Evolutionary conservation across 176 grass and related monocot genomes (phyloP), one percentile per base, ranked within the genome.

Genomic region (Avena sativa): DNA sequence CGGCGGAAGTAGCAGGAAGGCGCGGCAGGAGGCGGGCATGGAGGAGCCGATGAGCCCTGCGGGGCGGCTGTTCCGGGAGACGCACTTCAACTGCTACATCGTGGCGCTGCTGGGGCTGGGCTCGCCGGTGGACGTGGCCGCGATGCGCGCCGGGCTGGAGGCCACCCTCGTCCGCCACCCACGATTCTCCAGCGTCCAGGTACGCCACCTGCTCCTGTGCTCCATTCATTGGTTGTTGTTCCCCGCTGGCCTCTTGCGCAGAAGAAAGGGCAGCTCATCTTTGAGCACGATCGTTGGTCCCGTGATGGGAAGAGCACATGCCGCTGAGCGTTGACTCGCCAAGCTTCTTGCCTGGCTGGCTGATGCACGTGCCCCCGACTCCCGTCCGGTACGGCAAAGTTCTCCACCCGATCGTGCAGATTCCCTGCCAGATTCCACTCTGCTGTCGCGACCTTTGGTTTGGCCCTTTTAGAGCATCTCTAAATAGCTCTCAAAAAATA

Each of bases 101-200:
- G 82, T 99, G 57, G 90, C 90, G 25, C 56, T 87, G 20, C 79
- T 99, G 51, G 97, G 94, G 6, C 46, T 79, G 1, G 92, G 83
- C 56, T 26, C 80, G 5, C 38, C 76, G 36, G 82, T 90, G 38
- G 85, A 99, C 76, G 1, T 92, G 53, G 89, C 59, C 59, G 36
- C 80, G 65, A 34, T 75, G 71, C 87, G 87, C 70, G 66, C 81
- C 19, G 97, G 94, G 47, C 76, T 99, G 20, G 79, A 83, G 64
- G 92, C 79, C 20, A 90, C 97, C 3, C 82, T 99, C 87, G 83
- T 72, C 55, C 87, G 77, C 60, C 97, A 99, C 89, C 94, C 92
- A 2, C 87, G 92, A n/a, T 99, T 99, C 89, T 94, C 76, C 77
- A 99, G 97, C 88, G 51, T 96, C 62, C 97, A 92, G 86, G 97